Conservation (phyloP, 208 protist genomes). For the Leishmania martiniquensis region DNA sequence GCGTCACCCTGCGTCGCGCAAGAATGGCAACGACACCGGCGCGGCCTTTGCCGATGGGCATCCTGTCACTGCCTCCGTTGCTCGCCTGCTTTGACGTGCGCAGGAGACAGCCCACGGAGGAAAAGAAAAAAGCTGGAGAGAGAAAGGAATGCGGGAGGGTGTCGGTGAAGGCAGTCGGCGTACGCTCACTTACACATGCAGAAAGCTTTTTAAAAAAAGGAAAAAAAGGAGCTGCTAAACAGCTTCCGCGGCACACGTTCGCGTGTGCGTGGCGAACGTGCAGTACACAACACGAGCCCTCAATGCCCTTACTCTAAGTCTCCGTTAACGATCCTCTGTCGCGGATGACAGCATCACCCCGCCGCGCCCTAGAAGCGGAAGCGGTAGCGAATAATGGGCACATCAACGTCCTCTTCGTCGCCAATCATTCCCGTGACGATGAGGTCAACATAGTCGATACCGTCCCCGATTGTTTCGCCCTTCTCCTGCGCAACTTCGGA, state of each 20-base stretch:
- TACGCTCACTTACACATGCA: not conserved
- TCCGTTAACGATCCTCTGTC: not conserved
- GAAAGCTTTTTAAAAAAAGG: not conserved
- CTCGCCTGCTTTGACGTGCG: not conserved
- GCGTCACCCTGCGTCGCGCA: not conserved
- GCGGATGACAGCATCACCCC: not conserved
- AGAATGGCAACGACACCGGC: not conserved
- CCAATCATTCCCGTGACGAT: constrained; percentile 79
- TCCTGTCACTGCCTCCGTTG: not conserved
- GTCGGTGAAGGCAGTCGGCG: not conserved
- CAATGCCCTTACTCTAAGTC: not conserved
- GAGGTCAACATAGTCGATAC: constrained; percentile 73
- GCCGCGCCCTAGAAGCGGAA: constrained; percentile 14
- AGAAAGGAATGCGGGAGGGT: too few relatives aligned
- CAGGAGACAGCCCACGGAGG: too few relatives aligned
- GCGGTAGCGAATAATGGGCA: constrained; percentile 81
- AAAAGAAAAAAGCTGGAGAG: too few relatives aligned
- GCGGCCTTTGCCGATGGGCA: not conserved
- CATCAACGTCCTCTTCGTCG: constrained; percentile 78
- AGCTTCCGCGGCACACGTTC: not conserved
- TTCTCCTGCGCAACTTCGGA: constrained; percentile 63
- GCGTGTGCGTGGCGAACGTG: too few relatives aligned
- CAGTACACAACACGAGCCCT: not conserved
- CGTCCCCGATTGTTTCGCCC: constrained; percentile 56
- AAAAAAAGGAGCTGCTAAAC: not conserved